Percentiles rank a stretch among this genome's conserved stretches.
Evolutionary conservation across 1,139 yeast species (phyloP).

Genomic region (Blastobotrys elegans): DNA sequence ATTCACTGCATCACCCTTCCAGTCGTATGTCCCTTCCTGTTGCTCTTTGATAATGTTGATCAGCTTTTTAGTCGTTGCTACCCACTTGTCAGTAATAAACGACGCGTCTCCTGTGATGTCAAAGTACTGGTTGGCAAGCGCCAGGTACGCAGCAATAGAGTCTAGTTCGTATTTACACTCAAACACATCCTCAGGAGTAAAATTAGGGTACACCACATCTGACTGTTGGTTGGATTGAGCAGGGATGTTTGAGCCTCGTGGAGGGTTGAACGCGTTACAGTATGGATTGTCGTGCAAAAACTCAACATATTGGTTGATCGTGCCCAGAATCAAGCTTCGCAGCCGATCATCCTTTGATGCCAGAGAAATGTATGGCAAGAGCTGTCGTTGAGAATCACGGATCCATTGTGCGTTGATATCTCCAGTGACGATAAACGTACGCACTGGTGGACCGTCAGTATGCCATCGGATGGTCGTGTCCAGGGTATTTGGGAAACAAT

Average conservation of each 20-base stretch:
- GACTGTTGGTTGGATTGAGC: constrained; percentile 11
- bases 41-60: constrained; percentile 56
- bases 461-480: constrained; percentile 87
- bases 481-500: constrained; percentile 79
- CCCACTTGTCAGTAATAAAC: constrained; percentile 54
- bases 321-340: constrained; percentile 59
- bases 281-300: constrained; percentile 63
- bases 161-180: constrained; percentile 91
- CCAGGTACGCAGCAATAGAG: constrained; percentile 75
- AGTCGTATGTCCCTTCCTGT: constrained; percentile 54
- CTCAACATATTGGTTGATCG: constrained; percentile 71
- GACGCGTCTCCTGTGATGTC: constrained; percentile 47
- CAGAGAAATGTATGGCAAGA: constrained; percentile 68
- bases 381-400: constrained; percentile 79
- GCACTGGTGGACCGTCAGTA: constrained; percentile 34
- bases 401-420: constrained; percentile 86
- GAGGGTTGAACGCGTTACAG: constrained; percentile 91
- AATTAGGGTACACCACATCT: constrained; percentile 64
- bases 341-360: constrained; percentile 46
- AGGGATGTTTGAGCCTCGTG: constrained; percentile 38
- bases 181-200: constrained; percentile 68
- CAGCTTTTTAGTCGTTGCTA: constrained; percentile 51
- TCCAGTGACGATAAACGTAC: constrained; percentile 78
- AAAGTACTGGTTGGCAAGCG: constrained; percentile 66
- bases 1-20: constrained; percentile 41